Conservation (phyloP, 2,329 filamentous ascomycete species). For the Bipolaris oryzae region DNA sequence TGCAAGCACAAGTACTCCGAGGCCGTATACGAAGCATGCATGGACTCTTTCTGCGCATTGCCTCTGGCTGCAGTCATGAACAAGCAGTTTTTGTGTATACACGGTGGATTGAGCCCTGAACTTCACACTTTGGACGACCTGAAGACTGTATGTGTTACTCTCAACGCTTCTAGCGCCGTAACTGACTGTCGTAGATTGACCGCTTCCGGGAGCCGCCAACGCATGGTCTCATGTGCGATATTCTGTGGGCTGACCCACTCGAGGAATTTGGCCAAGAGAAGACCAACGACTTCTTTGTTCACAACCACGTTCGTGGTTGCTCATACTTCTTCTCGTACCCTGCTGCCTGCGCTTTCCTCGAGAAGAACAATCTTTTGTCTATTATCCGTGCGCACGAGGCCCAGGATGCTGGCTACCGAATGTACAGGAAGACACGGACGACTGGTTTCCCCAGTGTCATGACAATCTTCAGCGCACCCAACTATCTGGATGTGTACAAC, state of each 20-base stretch:
- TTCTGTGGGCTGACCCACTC: conserved; percentile 96
- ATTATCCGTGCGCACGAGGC: conserved; percentile 98
- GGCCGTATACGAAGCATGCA: conserved; percentile 93
- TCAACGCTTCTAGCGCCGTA: not conserved
- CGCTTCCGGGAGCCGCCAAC: conserved; percentile 97
- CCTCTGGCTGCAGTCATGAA: conserved; percentile 98
- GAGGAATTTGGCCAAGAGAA: conserved; percentile 99
- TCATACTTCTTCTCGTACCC: conserved; percentile 99
- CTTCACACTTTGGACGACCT: conserved; percentile 94
- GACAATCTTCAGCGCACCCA: conserved; percentile 99
- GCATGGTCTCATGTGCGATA: conserved; percentile 98
- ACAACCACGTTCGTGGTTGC: conserved; percentile 97
- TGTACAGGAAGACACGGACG: conserved; percentile 98
- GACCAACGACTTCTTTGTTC: conserved; percentile 94
- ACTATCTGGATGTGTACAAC: conserved; percentile 99
- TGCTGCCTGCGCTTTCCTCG: conserved; percentile 93
- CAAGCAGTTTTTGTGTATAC: conserved; percentile 99
- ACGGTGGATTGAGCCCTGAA: conserved; percentile 94
- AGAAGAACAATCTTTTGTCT: conserved; percentile 98
- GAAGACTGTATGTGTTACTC: conserved; percentile 68
- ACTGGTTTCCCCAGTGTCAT: conserved; percentile 99
- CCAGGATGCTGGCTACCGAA: conserved; percentile 96
- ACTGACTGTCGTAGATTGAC: conserved; percentile 71
- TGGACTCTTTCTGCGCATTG: conserved; percentile 95
- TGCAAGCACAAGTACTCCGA: conserved; percentile 99